phyloP scores from a whole-genome alignment of 1,284 basidiomycete genomes.

The Microbotryum violaceum region DNA sequence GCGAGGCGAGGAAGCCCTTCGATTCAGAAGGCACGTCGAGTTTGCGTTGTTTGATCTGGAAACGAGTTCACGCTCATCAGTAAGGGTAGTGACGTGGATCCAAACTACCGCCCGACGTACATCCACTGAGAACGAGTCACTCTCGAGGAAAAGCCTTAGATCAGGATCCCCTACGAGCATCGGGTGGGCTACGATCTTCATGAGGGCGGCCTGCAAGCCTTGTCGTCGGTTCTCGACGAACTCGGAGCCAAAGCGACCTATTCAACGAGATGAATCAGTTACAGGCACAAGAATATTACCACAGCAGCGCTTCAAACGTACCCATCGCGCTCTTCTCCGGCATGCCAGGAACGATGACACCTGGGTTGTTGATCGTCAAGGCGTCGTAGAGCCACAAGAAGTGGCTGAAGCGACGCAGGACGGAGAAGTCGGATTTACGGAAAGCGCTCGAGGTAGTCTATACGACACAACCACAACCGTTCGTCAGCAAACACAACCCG shows the following conservation, averaged over 20 bases:
- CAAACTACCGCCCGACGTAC: slow-evolving; percentile 18
- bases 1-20: slow-evolving; percentile 31
- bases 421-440: slow-evolving; percentile 73
- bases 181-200: slow-evolving; percentile 44
- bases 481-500: background rate
- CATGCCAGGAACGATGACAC: slow-evolving; percentile 90
- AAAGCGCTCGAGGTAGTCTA: slow-evolving; percentile 76
- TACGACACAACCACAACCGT: background rate
- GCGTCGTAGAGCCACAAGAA: slow-evolving; percentile 95
- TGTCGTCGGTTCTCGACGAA: slow-evolving; percentile 43
- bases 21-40: slow-evolving; percentile 22
- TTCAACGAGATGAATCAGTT: background rate
- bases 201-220: slow-evolving; percentile 42
- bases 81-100: too few species aligned
- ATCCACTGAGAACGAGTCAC: slow-evolving; percentile 42
- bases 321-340: slow-evolving; percentile 90
- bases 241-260: slow-evolving; percentile 42
- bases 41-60: slow-evolving; percentile 76
- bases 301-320: slow-evolving; percentile 1
- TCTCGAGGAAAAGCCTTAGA: slow-evolving; percentile 43
- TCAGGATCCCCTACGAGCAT: slow-evolving; percentile 44
- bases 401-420: slow-evolving; percentile 89
- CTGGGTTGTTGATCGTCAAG: slow-evolving; percentile 84
- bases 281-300: too few species aligned
- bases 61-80: background rate